Evolutionary conservation across 2,329 filamentous ascomycete genomes (phyloP).

Genomic region (Colletotrichum sp.): DNA sequence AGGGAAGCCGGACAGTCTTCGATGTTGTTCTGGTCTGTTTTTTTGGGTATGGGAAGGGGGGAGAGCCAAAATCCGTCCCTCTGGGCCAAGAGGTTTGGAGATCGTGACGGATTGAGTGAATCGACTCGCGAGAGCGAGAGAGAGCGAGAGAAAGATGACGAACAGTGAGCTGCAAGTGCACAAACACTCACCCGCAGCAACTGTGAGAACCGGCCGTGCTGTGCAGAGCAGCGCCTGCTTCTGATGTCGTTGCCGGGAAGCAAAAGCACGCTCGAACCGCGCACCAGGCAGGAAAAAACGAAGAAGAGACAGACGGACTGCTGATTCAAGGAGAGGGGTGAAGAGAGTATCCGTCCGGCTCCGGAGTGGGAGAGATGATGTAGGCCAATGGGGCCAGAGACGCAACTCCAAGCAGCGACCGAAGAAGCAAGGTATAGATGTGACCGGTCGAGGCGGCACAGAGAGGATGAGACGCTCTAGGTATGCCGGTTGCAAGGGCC

Average conservation of each 20-base stretch:
- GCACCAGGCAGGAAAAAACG: background rate
- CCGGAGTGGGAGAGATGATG: background rate
- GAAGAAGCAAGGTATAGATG: constrained; percentile 20
- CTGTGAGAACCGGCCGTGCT: background rate
- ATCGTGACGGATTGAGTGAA: background rate
- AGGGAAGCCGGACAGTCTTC: background rate
- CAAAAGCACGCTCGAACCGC: constrained; percentile 9
- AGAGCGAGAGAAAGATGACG: background rate
- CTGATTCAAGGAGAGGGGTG: background rate
- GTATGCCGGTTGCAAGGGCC: constrained; percentile 12
- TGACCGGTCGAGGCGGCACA: constrained; percentile 15
- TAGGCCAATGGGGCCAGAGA: background rate
- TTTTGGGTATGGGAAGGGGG: background rate
- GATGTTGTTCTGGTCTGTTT: background rate
- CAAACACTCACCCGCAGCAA: constrained; percentile 2
- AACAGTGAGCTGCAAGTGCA: constrained; percentile 10
- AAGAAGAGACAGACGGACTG: background rate
- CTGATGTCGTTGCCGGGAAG: background rate
- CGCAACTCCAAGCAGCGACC: background rate
- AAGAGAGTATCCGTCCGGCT: background rate
- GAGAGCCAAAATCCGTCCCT: background rate
- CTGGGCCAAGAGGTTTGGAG: background rate
- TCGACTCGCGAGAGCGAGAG: background rate
- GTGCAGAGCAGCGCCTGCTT: background rate
- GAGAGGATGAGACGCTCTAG: constrained; percentile 5